A percentile compares a stretch with the other conserved stretches of the same genome.
Evolutionary conservation across 2,329 filamentous ascomycete species (phyloP).

Genomic region (Colletotrichum somersetense): DNA sequence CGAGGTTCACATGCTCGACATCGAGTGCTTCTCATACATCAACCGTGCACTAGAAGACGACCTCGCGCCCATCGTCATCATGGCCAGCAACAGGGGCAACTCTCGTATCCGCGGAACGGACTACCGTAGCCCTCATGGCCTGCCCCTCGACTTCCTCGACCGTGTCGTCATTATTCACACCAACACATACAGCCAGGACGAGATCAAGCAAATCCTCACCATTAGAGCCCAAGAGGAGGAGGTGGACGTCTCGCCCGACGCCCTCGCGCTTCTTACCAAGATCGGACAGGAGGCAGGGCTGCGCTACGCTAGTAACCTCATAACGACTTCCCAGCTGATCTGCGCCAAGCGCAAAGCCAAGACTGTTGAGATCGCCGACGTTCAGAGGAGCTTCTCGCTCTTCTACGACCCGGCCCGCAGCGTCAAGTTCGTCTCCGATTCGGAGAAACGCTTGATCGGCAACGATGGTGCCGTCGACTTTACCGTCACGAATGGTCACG

Average conservation of each 20-base stretch:
- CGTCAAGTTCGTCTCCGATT: conserved; percentile 90
- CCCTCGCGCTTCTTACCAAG: conserved; percentile 92
- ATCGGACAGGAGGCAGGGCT: conserved; percentile 93
- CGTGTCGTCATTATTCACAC: conserved; percentile 97
- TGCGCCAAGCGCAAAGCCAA: conserved; percentile 87
- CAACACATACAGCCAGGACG: conserved; percentile 82
- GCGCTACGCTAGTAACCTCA: conserved; percentile 97
- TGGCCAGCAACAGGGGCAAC: conserved; percentile 96
- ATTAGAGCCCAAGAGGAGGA: conserved; percentile 97
- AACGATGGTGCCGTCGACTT: conserved; percentile 86
- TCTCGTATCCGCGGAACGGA: conserved; percentile 93
- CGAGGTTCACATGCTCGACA: conserved; percentile 99
- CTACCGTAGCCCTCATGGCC: conserved; percentile 91
- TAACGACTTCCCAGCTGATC: conserved; percentile 92
- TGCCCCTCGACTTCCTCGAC: conserved; percentile 96
- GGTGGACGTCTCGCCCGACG: conserved; percentile 89
- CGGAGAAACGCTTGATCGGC: conserved; percentile 92
- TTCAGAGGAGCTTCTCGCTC: conserved; percentile 91
- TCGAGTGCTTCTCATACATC: conserved; percentile 98
- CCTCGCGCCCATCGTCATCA: conserved; percentile 96
- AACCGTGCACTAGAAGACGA: conserved; percentile 97
- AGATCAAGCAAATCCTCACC: conserved; percentile 91
- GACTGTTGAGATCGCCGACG: conserved; percentile 87
- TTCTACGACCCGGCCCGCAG: conserved; percentile 93
- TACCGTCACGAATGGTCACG: conserved; percentile 66